Conservation (phyloP, 202 grass and related monocot genomes). For the Panicum hallii region DNA sequence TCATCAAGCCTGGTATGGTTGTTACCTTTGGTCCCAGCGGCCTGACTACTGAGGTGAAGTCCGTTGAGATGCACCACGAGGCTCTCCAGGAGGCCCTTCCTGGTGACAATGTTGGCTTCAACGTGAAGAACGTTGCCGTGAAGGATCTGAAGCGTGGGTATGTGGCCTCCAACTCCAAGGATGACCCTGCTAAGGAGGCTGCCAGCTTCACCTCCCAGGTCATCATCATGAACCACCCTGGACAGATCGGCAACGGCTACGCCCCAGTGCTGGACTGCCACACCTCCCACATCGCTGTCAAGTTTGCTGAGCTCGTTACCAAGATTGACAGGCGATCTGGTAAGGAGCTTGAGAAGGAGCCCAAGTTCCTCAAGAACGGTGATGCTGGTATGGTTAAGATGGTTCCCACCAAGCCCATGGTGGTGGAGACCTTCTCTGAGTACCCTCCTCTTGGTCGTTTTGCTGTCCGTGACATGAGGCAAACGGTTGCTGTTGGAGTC, state of each 20-base stretch:
- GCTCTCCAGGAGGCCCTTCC: background rate
- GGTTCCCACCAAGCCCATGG: constrained; percentile 59
- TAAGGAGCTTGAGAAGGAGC: constrained; percentile 61
- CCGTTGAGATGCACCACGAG: background rate
- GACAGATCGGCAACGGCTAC: constrained; percentile 51
- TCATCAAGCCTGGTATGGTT: constrained; percentile 50
- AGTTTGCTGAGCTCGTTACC: constrained; percentile 50
- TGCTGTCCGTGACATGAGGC: constrained; percentile 55
- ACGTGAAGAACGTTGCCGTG: background rate
- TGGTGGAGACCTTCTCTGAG: constrained; percentile 54
- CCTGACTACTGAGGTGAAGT: constrained; percentile 50
- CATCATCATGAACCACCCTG: constrained; percentile 63
- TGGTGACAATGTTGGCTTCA: background rate
- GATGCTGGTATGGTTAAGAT: constrained; percentile 55
- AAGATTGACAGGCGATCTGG: constrained; percentile 58
- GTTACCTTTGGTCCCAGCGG: constrained; percentile 50
- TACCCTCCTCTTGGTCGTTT: constrained; percentile 58
- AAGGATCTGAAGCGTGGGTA: background rate
- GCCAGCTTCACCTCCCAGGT: constrained; percentile 54
- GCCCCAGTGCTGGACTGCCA: constrained; percentile 56
- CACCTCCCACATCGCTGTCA: constrained; percentile 56
- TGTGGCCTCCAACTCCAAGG: background rate
- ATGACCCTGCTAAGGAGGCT: background rate
- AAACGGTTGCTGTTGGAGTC: constrained; percentile 57
- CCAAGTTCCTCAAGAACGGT: constrained; percentile 59